These are phyloP conservation scores for Podila epicladia DNA, from an alignment of 192 early-diverging fungal genomes.

Conservation along the genomic window DNA sequence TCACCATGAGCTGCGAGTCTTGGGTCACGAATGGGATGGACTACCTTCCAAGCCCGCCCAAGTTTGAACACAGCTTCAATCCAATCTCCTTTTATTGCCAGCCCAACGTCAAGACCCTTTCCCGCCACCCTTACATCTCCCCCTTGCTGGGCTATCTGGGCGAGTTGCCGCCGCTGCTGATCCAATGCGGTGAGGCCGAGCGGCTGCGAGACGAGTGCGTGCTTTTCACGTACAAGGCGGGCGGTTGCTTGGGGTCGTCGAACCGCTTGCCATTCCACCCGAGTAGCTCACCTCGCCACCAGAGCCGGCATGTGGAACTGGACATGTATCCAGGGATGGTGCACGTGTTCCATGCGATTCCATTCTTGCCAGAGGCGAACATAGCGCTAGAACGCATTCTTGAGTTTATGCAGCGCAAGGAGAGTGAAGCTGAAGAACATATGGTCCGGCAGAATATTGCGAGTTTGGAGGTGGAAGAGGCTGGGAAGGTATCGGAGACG, in stretches of 20 bases:
- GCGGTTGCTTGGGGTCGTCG: conserved; percentile 10
- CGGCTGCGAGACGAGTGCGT: conserved; percentile 57
- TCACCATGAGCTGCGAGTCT: conserved; percentile 61
- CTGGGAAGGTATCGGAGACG: not conserved
- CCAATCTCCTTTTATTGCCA: conserved; percentile 58
- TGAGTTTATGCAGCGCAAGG: conserved; percentile 37
- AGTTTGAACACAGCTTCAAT: conserved; percentile 46
- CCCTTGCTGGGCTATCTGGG: conserved; percentile 60
- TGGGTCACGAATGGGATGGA: conserved; percentile 54
- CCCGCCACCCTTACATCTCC: conserved; percentile 63
- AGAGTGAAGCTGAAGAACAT: conserved; percentile 4
- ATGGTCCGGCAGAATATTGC: not conserved
- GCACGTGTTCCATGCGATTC: conserved; percentile 46
- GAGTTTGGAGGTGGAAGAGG: not conserved
- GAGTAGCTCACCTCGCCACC: not conserved
- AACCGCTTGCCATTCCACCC: conserved; percentile 18
- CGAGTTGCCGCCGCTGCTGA: conserved; percentile 56
- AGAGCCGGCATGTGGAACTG: conserved; percentile 13
- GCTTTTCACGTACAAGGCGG: conserved; percentile 47
- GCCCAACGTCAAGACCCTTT: conserved; percentile 31
- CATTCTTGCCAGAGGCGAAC: conserved; percentile 30
- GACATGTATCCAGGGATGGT: conserved; percentile 49
- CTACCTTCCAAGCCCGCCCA: conserved; percentile 48
- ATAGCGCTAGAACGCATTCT: conserved; percentile 33
- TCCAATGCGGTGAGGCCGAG: conserved; percentile 65